A percentile compares a stretch with the other conserved stretches of the same genome.
These are phyloP conservation scores for Plectosphaerella sp. DNA, from an alignment of 2,329 filamentous ascomycete genomes.

Conservation along the genomic window DNA sequence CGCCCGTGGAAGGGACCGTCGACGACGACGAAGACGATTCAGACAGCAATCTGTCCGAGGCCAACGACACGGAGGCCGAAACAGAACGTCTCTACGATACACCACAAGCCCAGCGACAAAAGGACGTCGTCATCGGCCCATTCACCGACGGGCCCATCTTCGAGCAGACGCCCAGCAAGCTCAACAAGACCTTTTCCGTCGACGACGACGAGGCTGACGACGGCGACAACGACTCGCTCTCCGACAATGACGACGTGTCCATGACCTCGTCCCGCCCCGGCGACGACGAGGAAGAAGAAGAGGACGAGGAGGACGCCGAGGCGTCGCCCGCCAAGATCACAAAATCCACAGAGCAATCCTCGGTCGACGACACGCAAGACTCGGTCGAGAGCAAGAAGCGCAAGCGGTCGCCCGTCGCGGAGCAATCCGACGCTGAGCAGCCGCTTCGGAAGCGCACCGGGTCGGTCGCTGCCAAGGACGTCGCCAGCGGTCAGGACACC, in stretches of 20 bases:
- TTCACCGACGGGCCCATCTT: conserved; percentile 50
- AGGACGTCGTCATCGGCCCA: conserved; percentile 55
- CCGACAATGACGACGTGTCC: conserved; percentile 35
- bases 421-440: conserved; percentile 41
- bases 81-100: conserved; percentile 90
- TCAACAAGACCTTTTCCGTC: conserved; percentile 46
- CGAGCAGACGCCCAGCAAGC: conserved; percentile 72
- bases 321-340: conserved; percentile 29
- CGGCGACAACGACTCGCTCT: conserved; percentile 34
- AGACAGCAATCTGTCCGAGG: conserved; percentile 54
- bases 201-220: conserved; percentile 30
- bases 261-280: conserved; percentile 31
- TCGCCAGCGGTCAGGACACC: conserved; percentile 18
- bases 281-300: conserved; percentile 5
- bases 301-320: conserved; percentile 10
- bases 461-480: conserved; percentile 34
- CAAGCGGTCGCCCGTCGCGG: conserved; percentile 42
- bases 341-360: conserved; percentile 17
- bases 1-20: not conserved
- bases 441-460: conserved; percentile 51
- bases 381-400: conserved; percentile 40
- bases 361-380: conserved; percentile 26
- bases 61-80: conserved; percentile 78
- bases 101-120: conserved; percentile 63
- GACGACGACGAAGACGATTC: conserved; percentile 33